A percentile compares a stretch with the other conserved stretches of the same genome.
These are phyloP conservation scores for Nigrograna mackinnonii DNA, from an alignment of 2,329 filamentous ascomycete genomes.

Conservation along the genomic window DNA sequence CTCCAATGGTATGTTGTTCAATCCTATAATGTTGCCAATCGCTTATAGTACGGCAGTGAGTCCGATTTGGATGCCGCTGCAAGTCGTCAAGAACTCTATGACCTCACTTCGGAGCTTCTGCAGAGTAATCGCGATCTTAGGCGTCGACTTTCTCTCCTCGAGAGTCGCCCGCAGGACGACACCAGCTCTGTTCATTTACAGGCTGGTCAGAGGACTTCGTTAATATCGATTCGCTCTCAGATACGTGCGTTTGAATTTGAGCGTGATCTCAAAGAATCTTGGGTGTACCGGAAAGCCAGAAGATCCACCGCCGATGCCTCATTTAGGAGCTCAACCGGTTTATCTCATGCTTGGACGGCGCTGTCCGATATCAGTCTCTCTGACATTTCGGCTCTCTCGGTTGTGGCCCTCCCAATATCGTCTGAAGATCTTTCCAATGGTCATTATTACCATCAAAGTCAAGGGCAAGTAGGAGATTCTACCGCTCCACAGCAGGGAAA, in stretches of 20 bases:
- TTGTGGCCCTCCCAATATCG: constrained; percentile 10
- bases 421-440: constrained; percentile 6
- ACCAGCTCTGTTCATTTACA: background rate
- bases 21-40: no score
- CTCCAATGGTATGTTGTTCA: constrained; percentile 11
- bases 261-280: constrained; percentile 7
- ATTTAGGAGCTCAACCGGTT: constrained; percentile 7
- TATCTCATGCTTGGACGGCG: constrained; percentile 13
- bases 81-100: background rate
- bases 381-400: constrained; percentile 13
- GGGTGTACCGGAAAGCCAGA: constrained; percentile 12
- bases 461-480: no score
- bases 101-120: background rate
- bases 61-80: constrained; percentile 8
- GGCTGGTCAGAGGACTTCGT: background rate
- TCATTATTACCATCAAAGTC: constrained; percentile 10
- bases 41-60: background rate
- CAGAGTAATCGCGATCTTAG: background rate
- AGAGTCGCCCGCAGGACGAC: constrained; percentile 1
- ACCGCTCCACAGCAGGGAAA: no score
- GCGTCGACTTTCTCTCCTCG: background rate
- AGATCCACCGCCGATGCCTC: constrained; percentile 1
- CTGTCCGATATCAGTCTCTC: constrained; percentile 14
- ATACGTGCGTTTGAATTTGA: constrained; percentile 7
- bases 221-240: background rate